Evolutionary conservation across 257 asterid genomes (phyloP), one percentile per base, ranked within the genome.

Genomic region (Penstemon barbatus): DNA sequence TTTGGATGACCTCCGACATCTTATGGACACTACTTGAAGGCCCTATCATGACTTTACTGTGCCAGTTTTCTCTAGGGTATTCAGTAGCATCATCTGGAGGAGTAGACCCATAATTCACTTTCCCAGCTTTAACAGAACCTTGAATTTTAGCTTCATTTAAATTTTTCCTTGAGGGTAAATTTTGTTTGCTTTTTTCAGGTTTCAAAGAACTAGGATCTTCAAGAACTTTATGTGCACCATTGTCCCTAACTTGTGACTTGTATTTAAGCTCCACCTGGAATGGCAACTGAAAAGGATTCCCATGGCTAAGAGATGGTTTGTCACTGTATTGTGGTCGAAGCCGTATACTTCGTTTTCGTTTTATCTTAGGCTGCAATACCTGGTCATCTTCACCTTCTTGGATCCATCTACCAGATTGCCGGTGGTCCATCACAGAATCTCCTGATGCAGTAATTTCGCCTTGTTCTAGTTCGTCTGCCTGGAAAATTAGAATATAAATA

Each of bases 351-450:
- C 99, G 86, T 61, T 94, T 94, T 55, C 99, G 81, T 81, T 86
- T 94, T 73, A 90, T 82, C 83, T 81, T 91, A 49, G 99, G 99
- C 77, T 91, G 98, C 85, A 89, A 77, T 19, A 91, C 99, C 85
- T 91, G 99, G 75, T 94, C 99, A 42, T 86, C 96, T 89, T 89
- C 99, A 76, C 93, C 97, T 78, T 91, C 99, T 78, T 88, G 97
- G 70, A 63, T 81, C 99, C 96, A 94, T 82, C 99, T 94, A 69
- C 99, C 96, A 78, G 99, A 90, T 70, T 88, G 97, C 80, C 88
- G 99, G 72, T 85, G 87, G 74, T 93, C 96, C 73, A 87, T 77
- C 36, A 79, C 94, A 72, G 97, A 93, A 72, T 88, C 97, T 66
- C 97, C 96, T 68, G 99, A 88, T 43, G 63, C 72, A 60, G 92